Percentiles rank a stretch among this genome's conserved stretches.
Evolutionary conservation across 2,329 filamentous ascomycete genomes (phyloP).

Genomic region (Elsinoe necatrix): DNA sequence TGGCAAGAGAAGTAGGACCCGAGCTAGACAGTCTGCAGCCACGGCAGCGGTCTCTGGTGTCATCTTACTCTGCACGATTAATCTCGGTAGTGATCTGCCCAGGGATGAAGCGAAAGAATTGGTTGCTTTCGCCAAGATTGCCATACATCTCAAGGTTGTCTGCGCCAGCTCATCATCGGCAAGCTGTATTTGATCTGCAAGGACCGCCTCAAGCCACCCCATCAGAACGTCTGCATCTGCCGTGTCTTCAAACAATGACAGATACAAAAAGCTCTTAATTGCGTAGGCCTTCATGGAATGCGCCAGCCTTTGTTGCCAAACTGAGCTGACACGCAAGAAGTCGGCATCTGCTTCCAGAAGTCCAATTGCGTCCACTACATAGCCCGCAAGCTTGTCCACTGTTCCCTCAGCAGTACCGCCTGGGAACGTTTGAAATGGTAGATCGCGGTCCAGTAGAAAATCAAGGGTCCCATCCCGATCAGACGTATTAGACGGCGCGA

Average conservation of each 20-base stretch:
- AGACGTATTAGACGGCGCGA: slow-evolving; percentile 53
- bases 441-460: slow-evolving; percentile 33
- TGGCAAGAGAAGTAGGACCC: slow-evolving; percentile 70
- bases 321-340: slow-evolving; percentile 76
- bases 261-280: slow-evolving; percentile 77
- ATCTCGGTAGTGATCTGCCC: slow-evolving; percentile 70
- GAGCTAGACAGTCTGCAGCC: slow-evolving; percentile 77
- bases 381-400: slow-evolving; percentile 54
- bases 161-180: slow-evolving; percentile 67
- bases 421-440: slow-evolving; percentile 30
- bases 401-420: slow-evolving; percentile 40
- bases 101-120: slow-evolving; percentile 64
- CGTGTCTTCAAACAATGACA: slow-evolving; percentile 67
- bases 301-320: slow-evolving; percentile 77
- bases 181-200: slow-evolving; percentile 75
- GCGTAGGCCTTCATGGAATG: slow-evolving; percentile 78
- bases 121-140: slow-evolving; percentile 68
- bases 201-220: slow-evolving; percentile 74
- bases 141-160: slow-evolving; percentile 71
- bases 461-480: slow-evolving; percentile 62
- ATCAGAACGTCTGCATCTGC: slow-evolving; percentile 73
- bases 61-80: slow-evolving; percentile 77
- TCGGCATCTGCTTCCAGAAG: slow-evolving; percentile 83
- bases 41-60: slow-evolving; percentile 60
- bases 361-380: slow-evolving; percentile 75